Base-by-base conservation (phyloP, 2,329 filamentous ascomycete genomes). In the Neofusicoccum ribis region DNA sequence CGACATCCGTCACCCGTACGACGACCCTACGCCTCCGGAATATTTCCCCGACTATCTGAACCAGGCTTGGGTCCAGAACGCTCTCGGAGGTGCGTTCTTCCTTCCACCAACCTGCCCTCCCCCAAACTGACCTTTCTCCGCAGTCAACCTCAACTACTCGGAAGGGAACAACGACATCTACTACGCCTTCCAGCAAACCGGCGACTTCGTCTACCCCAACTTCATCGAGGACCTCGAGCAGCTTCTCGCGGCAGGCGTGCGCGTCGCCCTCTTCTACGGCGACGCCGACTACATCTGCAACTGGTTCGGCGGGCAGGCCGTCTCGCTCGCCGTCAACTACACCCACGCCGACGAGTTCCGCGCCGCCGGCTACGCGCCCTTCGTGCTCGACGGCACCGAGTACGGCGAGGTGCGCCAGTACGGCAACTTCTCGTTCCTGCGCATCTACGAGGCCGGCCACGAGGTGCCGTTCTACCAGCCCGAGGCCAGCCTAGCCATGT, bases 11-110 rank as follows among this genome's bases (percentile, higher is more conserved):
- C 84, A 87, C 61, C 79, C 82, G 14, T 76, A 70, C 67, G 61
- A 80, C 37, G 73, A 91, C 71, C 86, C 89, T 0, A 89, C 89
- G 67, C 89, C 90, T 3, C 82, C 87, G 0, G 78, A 76, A 41
- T 86, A 85, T 61, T 90, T 89, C 73, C 69, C 81, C 20, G 83
- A 88, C 44, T 92, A 89, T 74, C 82, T 93, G 62, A 90, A 90
- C 72, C 82, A 84, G 50, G 81, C 82, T 11, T 69, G 74, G 5
- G 81, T 91, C 1, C 85, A 87, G 67, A 73, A 84, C 20, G 84
- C 86, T 1, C 82, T 91, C 23, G 89, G 89, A 12, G 59, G 59
- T 62, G 50, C 36, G n/a, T 39, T n/a, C 27, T 31, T 7, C 27
- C 27, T 31, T 7, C 27, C 27, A 31, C 27, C 27, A 7, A 5